These are phyloP conservation scores for Chlorella sp. DNA, from an alignment of 139 green algal genomes.

Conservation along the genomic window DNA sequence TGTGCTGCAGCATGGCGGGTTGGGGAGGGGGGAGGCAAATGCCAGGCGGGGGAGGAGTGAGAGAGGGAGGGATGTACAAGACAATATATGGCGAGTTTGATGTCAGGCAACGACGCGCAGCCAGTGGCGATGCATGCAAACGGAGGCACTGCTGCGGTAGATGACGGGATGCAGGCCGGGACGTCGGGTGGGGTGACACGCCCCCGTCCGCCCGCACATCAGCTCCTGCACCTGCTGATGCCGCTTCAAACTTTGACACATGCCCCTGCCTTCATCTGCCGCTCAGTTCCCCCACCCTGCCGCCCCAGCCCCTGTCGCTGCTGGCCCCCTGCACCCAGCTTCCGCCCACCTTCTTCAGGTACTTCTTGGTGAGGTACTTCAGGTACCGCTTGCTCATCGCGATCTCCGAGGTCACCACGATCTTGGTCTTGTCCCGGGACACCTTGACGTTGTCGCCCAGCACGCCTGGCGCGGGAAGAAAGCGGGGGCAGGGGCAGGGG, in stretches of 20 bases:
- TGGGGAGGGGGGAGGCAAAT: no score
- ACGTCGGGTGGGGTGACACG: not conserved
- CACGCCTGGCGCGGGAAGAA: conserved; percentile 68
- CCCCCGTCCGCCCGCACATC: not conserved
- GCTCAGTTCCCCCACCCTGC: not conserved
- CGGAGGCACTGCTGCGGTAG: no score
- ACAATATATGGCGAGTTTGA: not conserved
- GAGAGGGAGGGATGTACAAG: not conserved
- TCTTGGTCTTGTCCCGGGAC: conserved; percentile 90
- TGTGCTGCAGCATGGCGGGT: conserved; percentile 97
- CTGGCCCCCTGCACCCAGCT: not conserved
- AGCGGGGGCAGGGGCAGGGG: no score
- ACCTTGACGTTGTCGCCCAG: conserved; percentile 90
- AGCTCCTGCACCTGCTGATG: not conserved
- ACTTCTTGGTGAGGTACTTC: conserved; percentile 99
- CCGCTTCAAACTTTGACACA: no score
- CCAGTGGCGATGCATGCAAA: no score
- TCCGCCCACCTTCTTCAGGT: conserved; percentile 90
- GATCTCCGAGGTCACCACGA: conserved; percentile 85
- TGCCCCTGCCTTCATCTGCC: no score
- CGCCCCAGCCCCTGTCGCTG: no score
- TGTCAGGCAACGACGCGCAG: not conserved
- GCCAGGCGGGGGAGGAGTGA: not conserved
- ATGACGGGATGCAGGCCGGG: no score
- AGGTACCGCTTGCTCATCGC: conserved; percentile 93